Evolutionary conservation across 805 yeast genomes (phyloP).

Genomic region (Suhomyces kilbournensis): DNA sequence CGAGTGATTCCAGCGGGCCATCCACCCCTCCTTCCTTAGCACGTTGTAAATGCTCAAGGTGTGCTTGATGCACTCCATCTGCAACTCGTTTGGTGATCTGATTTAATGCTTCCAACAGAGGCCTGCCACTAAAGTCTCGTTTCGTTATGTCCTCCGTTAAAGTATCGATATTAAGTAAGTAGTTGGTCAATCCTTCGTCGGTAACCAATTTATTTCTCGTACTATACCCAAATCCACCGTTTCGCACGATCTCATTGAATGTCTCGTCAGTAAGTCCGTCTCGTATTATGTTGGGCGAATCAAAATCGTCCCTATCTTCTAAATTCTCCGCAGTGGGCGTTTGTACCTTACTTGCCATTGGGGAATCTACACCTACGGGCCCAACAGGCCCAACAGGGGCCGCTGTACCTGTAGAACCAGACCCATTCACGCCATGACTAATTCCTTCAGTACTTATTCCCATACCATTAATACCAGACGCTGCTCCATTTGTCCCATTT

Average conservation of each 20-base stretch:
- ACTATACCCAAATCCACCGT: slow-evolving; percentile 20
- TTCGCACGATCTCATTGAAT: slow-evolving; percentile 13
- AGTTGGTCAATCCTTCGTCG: slow-evolving; percentile 26
- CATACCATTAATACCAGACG: background rate
- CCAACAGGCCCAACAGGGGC: background rate
- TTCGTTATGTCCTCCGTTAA: slow-evolving; percentile 14
- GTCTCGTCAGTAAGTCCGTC: slow-evolving; percentile 8
- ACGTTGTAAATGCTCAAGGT: background rate
- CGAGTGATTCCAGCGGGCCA: background rate
- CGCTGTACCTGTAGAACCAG: background rate
- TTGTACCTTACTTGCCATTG: background rate
- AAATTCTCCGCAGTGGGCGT: slow-evolving; percentile 2
- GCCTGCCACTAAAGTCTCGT: background rate
- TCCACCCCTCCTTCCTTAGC: background rate
- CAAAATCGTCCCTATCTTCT: background rate
- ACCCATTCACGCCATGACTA: background rate
- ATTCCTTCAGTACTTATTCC: background rate
- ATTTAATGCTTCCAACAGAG: slow-evolving; percentile 6
- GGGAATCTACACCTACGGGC: background rate
- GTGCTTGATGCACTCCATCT: slow-evolving; percentile 1
- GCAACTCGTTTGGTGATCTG: slow-evolving; percentile 2
- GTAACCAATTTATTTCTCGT: slow-evolving; percentile 8
- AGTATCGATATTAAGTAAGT: slow-evolving; percentile 28
- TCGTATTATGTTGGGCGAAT: background rate
- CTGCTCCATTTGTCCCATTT: background rate